phyloP scores from a whole-genome alignment of 768 basidiomycete genomes.

The Sporobolomyces roseus region DNA sequence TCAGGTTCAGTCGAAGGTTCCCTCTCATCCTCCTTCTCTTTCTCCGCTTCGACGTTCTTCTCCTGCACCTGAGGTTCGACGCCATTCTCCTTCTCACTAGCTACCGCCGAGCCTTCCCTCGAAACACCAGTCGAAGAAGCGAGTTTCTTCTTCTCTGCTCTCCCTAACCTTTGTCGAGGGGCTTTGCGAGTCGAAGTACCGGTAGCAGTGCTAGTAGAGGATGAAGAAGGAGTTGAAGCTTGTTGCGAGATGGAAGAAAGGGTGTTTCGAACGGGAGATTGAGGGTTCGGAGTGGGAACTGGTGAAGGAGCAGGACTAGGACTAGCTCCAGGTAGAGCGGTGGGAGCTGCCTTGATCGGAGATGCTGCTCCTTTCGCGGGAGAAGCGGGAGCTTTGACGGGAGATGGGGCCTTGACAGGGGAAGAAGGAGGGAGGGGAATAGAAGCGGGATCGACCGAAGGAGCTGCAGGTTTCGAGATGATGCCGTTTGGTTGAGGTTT shows the following conservation, averaged over 20 bases:
- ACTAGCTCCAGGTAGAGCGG: background rate
- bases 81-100: background rate
- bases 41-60: background rate
- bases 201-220: background rate
- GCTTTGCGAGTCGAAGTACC: constrained; percentile 1
- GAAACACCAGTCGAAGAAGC: background rate
- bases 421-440: constrained; percentile 10
- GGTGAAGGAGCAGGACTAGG: background rate
- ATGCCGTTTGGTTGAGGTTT: background rate
- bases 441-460: constrained; percentile 13
- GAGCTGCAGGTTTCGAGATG: background rate
- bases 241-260: too few relatives aligned
- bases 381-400: background rate
- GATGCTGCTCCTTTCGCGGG: background rate
- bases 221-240: background rate
- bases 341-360: background rate
- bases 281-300: background rate
- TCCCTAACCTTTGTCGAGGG: background rate
- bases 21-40: background rate
- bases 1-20: background rate
- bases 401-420: constrained; percentile 7
- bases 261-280: too few relatives aligned
- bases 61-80: background rate
- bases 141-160: background rate
- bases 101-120: constrained; percentile 10